Evolutionary conservation across 345 rosid genomes (phyloP).

Genomic region (Atalantia buxifolia): DNA sequence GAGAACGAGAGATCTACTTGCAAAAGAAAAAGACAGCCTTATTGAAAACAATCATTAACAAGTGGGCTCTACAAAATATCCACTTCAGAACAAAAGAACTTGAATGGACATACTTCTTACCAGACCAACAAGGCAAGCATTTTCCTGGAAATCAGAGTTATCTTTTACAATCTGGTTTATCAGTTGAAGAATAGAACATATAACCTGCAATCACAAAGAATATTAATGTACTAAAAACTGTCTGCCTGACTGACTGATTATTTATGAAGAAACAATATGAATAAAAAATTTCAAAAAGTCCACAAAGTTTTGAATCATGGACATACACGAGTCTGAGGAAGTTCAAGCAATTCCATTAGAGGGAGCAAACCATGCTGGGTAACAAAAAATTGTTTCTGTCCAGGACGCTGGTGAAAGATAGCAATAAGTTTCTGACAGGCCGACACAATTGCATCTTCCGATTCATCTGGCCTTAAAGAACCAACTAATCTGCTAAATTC

Average conservation of each 20-base stretch:
- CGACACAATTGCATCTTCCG: slow-evolving; percentile 90
- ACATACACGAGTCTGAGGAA: slow-evolving; percentile 80
- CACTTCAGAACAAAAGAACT: slow-evolving; percentile 9
- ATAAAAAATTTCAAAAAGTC: not conserved
- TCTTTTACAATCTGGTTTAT: slow-evolving; percentile 81
- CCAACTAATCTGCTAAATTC: slow-evolving; percentile 88
- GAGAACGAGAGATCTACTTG: not conserved
- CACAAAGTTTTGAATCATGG: slow-evolving; percentile 11
- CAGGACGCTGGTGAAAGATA: slow-evolving; percentile 87
- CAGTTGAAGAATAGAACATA: slow-evolving; percentile 83
- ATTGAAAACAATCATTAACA: not conserved
- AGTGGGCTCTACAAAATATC: not conserved
- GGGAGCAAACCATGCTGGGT: slow-evolving; percentile 96
- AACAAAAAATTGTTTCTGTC: slow-evolving; percentile 78
- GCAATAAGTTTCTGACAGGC: slow-evolving; percentile 75
- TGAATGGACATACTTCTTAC: slow-evolving; percentile 36
- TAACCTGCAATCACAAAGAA: slow-evolving; percentile 56
- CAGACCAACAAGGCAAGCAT: slow-evolving; percentile 97
- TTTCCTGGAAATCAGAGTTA: slow-evolving; percentile 85
- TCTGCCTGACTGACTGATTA: not conserved
- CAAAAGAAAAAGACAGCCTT: not conserved
- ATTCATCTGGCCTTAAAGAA: slow-evolving; percentile 69
- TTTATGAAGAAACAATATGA: not conserved
- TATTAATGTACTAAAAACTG: slow-evolving; percentile 10
- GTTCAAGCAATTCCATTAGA: slow-evolving; percentile 81